Evolutionary conservation across 192 early-diverging fungal genomes (phyloP), one percentile per base, ranked within the genome.

Genomic region (Pilaira anomala): DNA sequence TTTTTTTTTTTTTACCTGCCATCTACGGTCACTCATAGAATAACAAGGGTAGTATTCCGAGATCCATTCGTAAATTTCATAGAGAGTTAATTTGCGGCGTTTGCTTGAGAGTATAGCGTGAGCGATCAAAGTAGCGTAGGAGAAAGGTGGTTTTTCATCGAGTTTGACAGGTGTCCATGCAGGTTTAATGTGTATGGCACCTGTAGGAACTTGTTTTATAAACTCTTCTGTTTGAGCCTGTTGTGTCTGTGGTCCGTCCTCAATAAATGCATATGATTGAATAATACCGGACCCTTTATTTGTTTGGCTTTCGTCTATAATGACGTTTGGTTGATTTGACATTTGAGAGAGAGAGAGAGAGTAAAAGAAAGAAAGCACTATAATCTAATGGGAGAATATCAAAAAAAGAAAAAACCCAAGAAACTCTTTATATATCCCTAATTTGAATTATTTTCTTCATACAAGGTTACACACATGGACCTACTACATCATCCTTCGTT

Each of bases 51-150:
- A 92, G 42, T 86, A 77, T 2, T 76, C 72, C 48, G 82, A 80
- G 16, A 93, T 85, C 80, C 89, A 93, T 19, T 82, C 67, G 72
- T 96, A 96, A 22, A 96, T 93, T 36, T 93, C 92, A 30, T 81
- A 80, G 7, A 96, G 76, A 1, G 91, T 91, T 63, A 95, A 69
- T 48, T 78, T 77, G 7, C 76, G 63, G 44, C 78, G 68, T 16
- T 79, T 65, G 11, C 80, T 80, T 3, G 76, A 73, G 3, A 87
- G 25, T 54, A 96, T 91, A 1, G 91, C 94, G 36, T 95, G 83
- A 1, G 86, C 84, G 33, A 96, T 93, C 3, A 96, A 67, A 16
- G 81, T 87, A 4, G 90, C 89, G 69, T 96, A 96, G 12, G 91
- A 88, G 60, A 88, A 85, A 22, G 90, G 79, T 9, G 94, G 93